Base-by-base conservation (phyloP, 1,284 basidiomycete species). In the Microbotryum lychnidis-dioicae region DNA sequence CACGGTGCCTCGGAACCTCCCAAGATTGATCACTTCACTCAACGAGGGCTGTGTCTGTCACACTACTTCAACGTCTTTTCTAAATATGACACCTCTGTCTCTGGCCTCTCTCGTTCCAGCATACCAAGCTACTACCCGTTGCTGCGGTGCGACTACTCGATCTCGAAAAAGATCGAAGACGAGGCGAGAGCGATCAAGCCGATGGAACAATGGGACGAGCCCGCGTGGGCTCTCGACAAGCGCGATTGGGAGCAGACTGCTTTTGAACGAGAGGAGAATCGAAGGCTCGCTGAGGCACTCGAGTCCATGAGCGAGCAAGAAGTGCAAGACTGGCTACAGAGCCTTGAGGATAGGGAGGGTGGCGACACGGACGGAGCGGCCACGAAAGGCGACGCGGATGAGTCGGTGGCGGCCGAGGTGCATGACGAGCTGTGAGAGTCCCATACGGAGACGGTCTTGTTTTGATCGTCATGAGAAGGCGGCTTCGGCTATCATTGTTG, bases 111-210 rank as follows among this genome's bases (percentile, higher is more conserved):
- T 16, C 14, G 14, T 6, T 25, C 18, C 48, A 47, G 29, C n/a
- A 47, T 9, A 31, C 9, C 27, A 42, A 49, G 31, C 10, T 58
- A 20, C 33, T 20, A 21, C 27, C 69, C 69, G 10, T 63, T 70
- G 29, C 10, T 64, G 31, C 52, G 54, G 44, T 57, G 65, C 7
- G 9, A 27, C 1, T 55, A 56, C 18, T 50, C 61, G 16, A 50
- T 60, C 20, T 53, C 61, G 23, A 57, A 63, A 45, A 65, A 69
- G 42, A 63, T 70, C 18, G 53, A 56, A 29, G 69, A 70, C 47
- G 63, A 63, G 25, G 54, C 64, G 29, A 45, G 67, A 33, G 59
- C 63, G 67, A 31, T 68, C 27, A 51, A 25, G 42, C 14, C 10
- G 7, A 55, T 60, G 20, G 67, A 68, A 47, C 50, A 31, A 29